Conservation (phyloP, 257 asterid species). For the Gentiana straminea region DNA sequence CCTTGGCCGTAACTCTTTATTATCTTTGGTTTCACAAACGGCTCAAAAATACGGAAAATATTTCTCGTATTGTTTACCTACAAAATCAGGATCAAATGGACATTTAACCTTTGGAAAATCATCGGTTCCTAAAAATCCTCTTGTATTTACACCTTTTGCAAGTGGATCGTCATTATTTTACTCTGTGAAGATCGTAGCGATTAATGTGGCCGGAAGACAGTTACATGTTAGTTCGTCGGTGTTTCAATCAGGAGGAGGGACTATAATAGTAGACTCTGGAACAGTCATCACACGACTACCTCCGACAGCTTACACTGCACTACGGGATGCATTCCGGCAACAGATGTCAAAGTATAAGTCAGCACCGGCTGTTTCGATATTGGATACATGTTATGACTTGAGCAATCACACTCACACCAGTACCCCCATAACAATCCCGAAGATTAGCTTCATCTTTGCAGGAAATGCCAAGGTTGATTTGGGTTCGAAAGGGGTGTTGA, state of each 20-base stretch:
- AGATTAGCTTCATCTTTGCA: slow-evolving; percentile 29
- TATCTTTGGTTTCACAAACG: slow-evolving; percentile 61
- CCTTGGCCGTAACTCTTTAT: slow-evolving; percentile 40
- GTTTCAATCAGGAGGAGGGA: slow-evolving; percentile 21
- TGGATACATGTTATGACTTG: slow-evolving; percentile 53
- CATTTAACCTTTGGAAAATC: slow-evolving; percentile 50
- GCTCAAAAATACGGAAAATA: slow-evolving; percentile 34
- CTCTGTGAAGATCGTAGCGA: slow-evolving; percentile 29
- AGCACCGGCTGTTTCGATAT: slow-evolving; percentile 23
- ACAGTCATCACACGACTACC: slow-evolving; percentile 72
- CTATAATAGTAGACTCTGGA: slow-evolving; percentile 69
- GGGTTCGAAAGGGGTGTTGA: too few relatives aligned
- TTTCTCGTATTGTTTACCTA: slow-evolving; percentile 78
- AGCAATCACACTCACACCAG: slow-evolving; percentile 27
- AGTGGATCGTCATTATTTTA: slow-evolving; percentile 35
- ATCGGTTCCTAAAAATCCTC: slow-evolving; percentile 5
- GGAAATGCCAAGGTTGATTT: slow-evolving; percentile 19
- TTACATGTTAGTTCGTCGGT: slow-evolving; percentile 34
- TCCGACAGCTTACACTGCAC: slow-evolving; percentile 27
- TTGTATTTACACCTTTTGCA: slow-evolving; percentile 44
- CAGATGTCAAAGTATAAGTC: slow-evolving; percentile 22
- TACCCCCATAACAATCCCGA: slow-evolving; percentile 24
- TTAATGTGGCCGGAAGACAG: slow-evolving; percentile 35
- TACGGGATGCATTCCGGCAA: slow-evolving; percentile 36
- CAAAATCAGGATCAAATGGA: slow-evolving; percentile 41